Evolutionary conservation across 169 alveolate genomes (phyloP), one percentile per base, ranked within the genome.

Genomic region (Plasmodium berghei): DNA sequence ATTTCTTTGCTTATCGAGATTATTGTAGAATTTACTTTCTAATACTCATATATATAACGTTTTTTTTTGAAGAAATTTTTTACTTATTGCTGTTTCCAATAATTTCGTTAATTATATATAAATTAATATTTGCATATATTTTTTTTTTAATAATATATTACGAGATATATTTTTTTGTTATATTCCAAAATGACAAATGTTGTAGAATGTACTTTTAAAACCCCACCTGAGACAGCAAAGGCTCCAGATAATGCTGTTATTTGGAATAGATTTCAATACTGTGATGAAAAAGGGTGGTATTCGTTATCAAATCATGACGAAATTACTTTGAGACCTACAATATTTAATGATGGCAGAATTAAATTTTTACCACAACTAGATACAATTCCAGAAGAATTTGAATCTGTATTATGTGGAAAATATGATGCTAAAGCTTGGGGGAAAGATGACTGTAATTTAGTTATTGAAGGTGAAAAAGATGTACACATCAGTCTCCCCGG

Each of bases 381-480:
- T 6, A 91, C 87, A 9, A 67, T 90, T 12, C 88, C 94, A 14
- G 88, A 73, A 0, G 94, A 63, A 49, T 93, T 93, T 59, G 91
- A 63, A 40, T 48, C 73, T 16, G 86, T 93, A 6, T 90, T 87
- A 83, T 90, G 94, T 18, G 95, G 95, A 56, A 90, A 70, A 42
- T 93, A 86, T 75, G 94, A 93, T 73, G 93, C 93, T 9, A 93
- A 91, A 66, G 93, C 92, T n/a, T 56, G 95, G 90, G 87, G 89
- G 10, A 73, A 83, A 80, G 94, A 88, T 2, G 88, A 87, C 6
- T 69, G 88, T 52, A 62, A 63, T 72, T n/a, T 93, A 87, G 93
- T 92, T 6, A 88, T 93, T 14, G 96, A 93, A 64, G 96, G 96
- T 45, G 96, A 93, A 77, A 77, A 72, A 83, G 90, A 67, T 64